phyloP scores from a whole-genome alignment of 148 eudicot genomes.

The Agrostemma githago region DNA sequence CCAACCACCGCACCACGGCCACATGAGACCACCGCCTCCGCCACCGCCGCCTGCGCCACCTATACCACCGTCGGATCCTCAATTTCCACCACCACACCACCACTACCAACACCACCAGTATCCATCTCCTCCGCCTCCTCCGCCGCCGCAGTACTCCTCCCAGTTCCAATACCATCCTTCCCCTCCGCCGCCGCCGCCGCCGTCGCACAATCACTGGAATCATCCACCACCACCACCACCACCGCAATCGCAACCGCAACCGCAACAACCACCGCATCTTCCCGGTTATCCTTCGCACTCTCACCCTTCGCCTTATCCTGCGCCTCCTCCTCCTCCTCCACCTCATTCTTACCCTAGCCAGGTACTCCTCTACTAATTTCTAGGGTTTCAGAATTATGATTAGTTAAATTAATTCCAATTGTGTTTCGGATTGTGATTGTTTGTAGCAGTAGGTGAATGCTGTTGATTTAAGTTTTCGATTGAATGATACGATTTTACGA shows the following conservation, averaged over 20 bases:
- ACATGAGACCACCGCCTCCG: constrained; percentile 50
- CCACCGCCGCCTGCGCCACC: constrained; percentile 28
- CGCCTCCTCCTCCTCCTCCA: neutral
- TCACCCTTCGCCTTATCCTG: neutral
- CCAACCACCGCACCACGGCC: constrained; percentile 36
- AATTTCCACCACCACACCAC: constrained; percentile 26
- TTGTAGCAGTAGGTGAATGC: no score
- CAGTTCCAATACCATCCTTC: constrained; percentile 53
- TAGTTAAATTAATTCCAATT: no score
- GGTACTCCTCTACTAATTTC: neutral
- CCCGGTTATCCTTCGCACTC: neutral
- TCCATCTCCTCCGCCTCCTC: neutral
- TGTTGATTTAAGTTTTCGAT: no score
- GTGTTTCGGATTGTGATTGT: no score
- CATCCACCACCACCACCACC: constrained; percentile 31
- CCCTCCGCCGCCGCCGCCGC: constrained; percentile 28
- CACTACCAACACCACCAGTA: constrained; percentile 10
- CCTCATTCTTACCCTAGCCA: neutral
- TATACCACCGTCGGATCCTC: constrained; percentile 35
- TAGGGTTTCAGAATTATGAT: neutral
- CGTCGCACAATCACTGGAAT: constrained; percentile 32
- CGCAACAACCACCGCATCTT: neutral
- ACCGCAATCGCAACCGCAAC: constrained; percentile 21
- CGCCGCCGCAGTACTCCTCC: constrained; percentile 23
- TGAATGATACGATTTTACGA: no score